phyloP scores from a whole-genome alignment of 306 rosid genomes.

The Ceratonia siliqua region DNA sequence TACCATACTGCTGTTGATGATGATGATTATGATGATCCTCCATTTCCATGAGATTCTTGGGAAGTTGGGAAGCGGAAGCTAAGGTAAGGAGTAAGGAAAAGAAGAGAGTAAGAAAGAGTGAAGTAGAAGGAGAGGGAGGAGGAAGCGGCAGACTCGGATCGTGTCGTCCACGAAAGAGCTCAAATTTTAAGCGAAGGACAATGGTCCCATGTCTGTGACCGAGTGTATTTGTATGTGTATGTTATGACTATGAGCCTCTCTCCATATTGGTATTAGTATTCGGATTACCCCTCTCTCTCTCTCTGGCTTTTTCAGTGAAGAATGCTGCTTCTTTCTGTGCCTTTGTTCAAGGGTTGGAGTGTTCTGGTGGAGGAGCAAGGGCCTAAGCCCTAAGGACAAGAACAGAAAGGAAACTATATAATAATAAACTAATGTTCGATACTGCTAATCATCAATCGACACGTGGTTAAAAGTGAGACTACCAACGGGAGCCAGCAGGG shows the following conservation, averaged over 20 bases:
- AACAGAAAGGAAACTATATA: conserved; percentile 10
- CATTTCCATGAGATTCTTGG: conserved; percentile 59
- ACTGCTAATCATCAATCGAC: conserved; percentile 3
- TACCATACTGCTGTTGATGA: conserved; percentile 42
- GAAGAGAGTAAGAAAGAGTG: conserved; percentile 8
- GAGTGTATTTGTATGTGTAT: conserved; percentile 35
- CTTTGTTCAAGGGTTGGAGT: conserved; percentile 34
- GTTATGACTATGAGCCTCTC: not conserved
- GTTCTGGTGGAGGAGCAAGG: conserved; percentile 10
- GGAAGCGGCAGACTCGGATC: conserved; percentile 93
- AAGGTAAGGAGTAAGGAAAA: not conserved
- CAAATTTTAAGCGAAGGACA: conserved; percentile 53
- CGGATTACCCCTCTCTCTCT: not conserved
- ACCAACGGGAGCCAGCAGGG: conserved; percentile 55
- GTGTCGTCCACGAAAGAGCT: conserved; percentile 87
- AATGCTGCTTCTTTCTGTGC: conserved; percentile 44
- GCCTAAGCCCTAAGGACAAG: conserved; percentile 38
- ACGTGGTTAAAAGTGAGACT: conserved; percentile 39
- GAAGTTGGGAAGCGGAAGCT: not conserved
- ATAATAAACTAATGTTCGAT: not conserved
- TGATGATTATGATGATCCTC: conserved; percentile 51
- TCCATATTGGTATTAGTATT: not conserved
- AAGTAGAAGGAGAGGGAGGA: conserved; percentile 10
- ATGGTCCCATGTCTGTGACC: conserved; percentile 81
- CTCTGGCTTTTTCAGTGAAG: conserved; percentile 10